A percentile compares a stretch with the other conserved stretches of the same genome.
Evolutionary conservation across 2,329 filamentous ascomycete species (phyloP).

Genomic region (Volutella citrinella): DNA sequence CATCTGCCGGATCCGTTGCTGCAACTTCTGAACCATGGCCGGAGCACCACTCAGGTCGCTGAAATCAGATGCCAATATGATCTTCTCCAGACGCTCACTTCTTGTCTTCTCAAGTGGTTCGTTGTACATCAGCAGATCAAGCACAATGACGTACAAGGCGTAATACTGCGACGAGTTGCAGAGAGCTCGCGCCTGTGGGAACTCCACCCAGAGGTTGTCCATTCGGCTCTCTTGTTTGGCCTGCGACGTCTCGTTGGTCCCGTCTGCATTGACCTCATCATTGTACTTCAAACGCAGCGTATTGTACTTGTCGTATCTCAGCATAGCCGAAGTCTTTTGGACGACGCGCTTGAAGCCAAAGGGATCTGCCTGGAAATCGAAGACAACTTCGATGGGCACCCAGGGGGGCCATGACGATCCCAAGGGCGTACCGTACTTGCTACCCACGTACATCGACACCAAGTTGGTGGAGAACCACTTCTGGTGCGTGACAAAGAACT

Average conservation of each 20-base stretch:
- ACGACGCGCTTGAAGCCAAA: slow-evolving; percentile 98
- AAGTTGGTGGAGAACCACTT: slow-evolving; percentile 84
- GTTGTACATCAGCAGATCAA: slow-evolving; percentile 93
- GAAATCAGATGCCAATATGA: slow-evolving; percentile 98
- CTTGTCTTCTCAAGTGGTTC: slow-evolving; percentile 97
- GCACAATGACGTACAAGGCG: slow-evolving; percentile 94
- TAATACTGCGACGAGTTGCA: slow-evolving; percentile 98
- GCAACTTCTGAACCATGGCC: slow-evolving; percentile 85
- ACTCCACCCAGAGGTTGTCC: slow-evolving; percentile 95
- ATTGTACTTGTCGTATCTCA: slow-evolving; percentile 98
- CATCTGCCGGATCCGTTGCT: slow-evolving; percentile 88
- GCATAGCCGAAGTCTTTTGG: slow-evolving; percentile 89
- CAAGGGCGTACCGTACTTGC: slow-evolving; percentile 80
- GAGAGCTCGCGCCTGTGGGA: slow-evolving; percentile 88
- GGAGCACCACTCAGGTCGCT: slow-evolving; percentile 93
- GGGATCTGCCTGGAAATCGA: slow-evolving; percentile 88
- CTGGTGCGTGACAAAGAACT: slow-evolving; percentile 96
- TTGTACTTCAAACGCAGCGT: slow-evolving; percentile 95
- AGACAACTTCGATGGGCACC: slow-evolving; percentile 98
- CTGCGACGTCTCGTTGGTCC: slow-evolving; percentile 45
- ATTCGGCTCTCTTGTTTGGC: slow-evolving; percentile 73
- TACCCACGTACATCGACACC: slow-evolving; percentile 90
- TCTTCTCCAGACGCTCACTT: slow-evolving; percentile 92
- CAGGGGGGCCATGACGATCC: slow-evolving; percentile 95
- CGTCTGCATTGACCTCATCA: slow-evolving; percentile 76